phyloP scores from a whole-genome alignment of 169 alveolate genomes.

The Amoebophrya sp. region DNA sequence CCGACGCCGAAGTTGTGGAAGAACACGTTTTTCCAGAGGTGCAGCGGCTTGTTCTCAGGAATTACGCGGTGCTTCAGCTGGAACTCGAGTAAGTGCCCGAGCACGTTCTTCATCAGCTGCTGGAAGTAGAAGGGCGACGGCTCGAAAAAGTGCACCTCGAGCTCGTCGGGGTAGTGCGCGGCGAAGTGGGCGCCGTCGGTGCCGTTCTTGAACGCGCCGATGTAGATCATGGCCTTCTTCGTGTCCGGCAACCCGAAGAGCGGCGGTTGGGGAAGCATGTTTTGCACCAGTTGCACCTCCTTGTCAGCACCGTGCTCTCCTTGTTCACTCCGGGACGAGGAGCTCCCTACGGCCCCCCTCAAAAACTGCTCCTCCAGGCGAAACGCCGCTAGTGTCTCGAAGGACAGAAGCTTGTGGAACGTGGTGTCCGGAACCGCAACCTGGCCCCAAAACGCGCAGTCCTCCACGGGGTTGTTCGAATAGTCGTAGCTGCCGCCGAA shows the following conservation, averaged over 20 bases:
- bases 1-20: not conserved
- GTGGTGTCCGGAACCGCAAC: not conserved
- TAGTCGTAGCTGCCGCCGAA: not conserved
- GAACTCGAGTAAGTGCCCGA: not conserved
- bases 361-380: not conserved
- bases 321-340: not conserved
- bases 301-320: not conserved
- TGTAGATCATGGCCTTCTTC: not conserved
- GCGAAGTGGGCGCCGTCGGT: not conserved
- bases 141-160: not conserved
- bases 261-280: not conserved
- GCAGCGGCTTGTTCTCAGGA: no score
- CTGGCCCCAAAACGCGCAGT: not conserved
- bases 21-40: not conserved
- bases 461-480: not conserved
- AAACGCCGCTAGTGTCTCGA: not conserved
- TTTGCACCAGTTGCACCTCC: no score
- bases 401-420: not conserved
- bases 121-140: not conserved
- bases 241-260: not conserved
- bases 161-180: not conserved
- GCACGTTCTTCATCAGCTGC: not conserved
- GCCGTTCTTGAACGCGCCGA: not conserved
- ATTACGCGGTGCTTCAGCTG: no score
- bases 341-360: not conserved